Conservation (phyloP, 2,329 filamentous ascomycete genomes). For the Pseudogymnoascus sp. region DNA sequence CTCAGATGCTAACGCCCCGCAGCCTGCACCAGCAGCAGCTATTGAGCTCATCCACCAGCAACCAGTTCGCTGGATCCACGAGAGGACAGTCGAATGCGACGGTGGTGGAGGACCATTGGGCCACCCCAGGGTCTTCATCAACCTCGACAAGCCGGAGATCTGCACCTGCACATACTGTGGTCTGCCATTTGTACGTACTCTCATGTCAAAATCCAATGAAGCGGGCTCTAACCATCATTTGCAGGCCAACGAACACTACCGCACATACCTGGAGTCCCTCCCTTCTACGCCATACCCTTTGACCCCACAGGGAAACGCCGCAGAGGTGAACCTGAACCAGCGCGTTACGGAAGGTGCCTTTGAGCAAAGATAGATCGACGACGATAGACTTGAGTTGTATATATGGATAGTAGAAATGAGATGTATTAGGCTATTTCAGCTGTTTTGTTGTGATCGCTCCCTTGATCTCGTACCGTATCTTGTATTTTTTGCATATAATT, state of each 20-base stretch:
- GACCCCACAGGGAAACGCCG: slow-evolving; percentile 47
- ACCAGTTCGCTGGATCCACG: slow-evolving; percentile 84
- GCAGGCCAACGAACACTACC: slow-evolving; percentile 84
- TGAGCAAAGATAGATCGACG: slow-evolving; percentile 45
- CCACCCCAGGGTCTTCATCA: slow-evolving; percentile 93
- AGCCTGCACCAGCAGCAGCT: slow-evolving; percentile 84
- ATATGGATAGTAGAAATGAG: slow-evolving; percentile 1
- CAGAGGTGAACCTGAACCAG: slow-evolving; percentile 49
- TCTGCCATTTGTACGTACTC: slow-evolving; percentile 68
- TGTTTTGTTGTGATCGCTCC: not conserved
- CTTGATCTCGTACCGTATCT: not conserved
- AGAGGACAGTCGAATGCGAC: slow-evolving; percentile 75
- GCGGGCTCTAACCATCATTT: slow-evolving; percentile 10
- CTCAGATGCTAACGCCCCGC: slow-evolving; percentile 16
- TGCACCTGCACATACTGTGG: slow-evolving; percentile 87
- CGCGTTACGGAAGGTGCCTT: slow-evolving; percentile 48
- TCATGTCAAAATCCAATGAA: not conserved
- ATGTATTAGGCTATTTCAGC: not conserved
- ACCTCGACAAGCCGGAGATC: slow-evolving; percentile 95
- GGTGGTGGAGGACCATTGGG: slow-evolving; percentile 85
- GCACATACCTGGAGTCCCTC: slow-evolving; percentile 73
- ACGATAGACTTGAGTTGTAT: not conserved
- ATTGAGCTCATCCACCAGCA: slow-evolving; percentile 96
- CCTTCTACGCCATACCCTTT: slow-evolving; percentile 77
- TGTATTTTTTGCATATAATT: not conserved